phyloP scores from a whole-genome alignment of 768 basidiomycete species.

The Tulasnella sp. region DNA sequence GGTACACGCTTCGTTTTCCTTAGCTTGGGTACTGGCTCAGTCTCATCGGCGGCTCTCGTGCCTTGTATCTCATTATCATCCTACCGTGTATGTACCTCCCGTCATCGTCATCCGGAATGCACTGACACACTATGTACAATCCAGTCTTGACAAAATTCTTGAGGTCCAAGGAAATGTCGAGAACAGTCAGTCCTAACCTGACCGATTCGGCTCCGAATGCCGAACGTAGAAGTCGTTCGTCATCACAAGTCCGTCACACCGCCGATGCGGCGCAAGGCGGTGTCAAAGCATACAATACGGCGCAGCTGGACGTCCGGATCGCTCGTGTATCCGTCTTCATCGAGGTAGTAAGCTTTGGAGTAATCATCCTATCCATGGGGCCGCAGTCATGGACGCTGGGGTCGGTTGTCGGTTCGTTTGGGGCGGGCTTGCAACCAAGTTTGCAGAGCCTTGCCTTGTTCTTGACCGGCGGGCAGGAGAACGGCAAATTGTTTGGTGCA shows the following conservation, averaged over 20 bases:
- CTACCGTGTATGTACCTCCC: slow-evolving; percentile 32
- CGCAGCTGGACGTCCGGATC: slow-evolving; percentile 53
- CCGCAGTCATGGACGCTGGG: slow-evolving; percentile 41
- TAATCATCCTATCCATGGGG: slow-evolving; percentile 38
- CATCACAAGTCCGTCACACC: too few species aligned
- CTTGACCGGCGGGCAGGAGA: slow-evolving; percentile 36
- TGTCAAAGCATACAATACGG: too few species aligned
- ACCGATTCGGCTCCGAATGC: not conserved
- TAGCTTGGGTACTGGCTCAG: slow-evolving; percentile 69
- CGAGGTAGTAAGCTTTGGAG: slow-evolving; percentile 40
- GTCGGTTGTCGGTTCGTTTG: slow-evolving; percentile 42
- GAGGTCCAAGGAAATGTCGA: slow-evolving; percentile 32
- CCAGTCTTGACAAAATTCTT: slow-evolving; percentile 44
- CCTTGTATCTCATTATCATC: slow-evolving; percentile 41
- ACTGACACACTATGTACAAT: not conserved
- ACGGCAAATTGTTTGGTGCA: slow-evolving; percentile 68
- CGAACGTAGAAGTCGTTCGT: too few species aligned
- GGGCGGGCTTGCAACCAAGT: slow-evolving; percentile 52
- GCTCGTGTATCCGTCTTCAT: slow-evolving; percentile 49
- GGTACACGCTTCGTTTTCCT: not conserved
- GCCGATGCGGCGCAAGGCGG: too few species aligned
- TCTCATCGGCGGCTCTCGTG: slow-evolving; percentile 39
- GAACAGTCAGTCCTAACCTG: not conserved
- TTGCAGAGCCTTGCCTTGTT: slow-evolving; percentile 54
- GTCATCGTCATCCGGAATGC: not conserved